These are phyloP conservation scores for Mitragyna speciosa DNA, from an alignment of 257 asterid genomes.

Conservation along the genomic window DNA sequence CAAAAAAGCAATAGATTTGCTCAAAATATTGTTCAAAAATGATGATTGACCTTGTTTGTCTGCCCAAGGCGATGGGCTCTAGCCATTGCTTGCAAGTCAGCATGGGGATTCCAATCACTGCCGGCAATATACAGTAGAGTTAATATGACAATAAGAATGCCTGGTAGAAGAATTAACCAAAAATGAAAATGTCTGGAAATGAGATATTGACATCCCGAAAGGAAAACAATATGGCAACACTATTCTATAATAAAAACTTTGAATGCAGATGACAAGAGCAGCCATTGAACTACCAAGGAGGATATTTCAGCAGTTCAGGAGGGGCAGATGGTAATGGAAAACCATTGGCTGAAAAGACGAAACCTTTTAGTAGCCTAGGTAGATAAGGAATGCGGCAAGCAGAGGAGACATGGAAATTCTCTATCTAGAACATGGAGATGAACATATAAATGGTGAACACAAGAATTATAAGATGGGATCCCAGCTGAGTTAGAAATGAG, in stretches of 20 bases:
- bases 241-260: background rate
- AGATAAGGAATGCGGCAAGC: background rate
- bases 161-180: background rate
- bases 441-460: background rate
- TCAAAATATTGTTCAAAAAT: background rate
- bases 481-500: background rate
- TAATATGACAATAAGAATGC: conserved; percentile 6
- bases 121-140: conserved; percentile 30
- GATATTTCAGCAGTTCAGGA: background rate
- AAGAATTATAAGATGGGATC: background rate
- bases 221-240: background rate
- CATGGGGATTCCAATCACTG: conserved; percentile 99
- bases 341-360: background rate
- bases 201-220: background rate
- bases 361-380: background rate
- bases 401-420: background rate
- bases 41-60: conserved; percentile 75
- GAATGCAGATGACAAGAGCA: background rate
- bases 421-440: background rate
- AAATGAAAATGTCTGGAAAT: background rate
- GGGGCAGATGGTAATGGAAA: background rate
- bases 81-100: conserved; percentile 99
- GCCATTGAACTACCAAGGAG: background rate
- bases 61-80: conserved; percentile 99
- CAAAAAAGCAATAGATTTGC: conserved; percentile 14